Base-by-base conservation (phyloP, 1,284 basidiomycete genomes). In the Ceratobasidium sp. region DNA sequence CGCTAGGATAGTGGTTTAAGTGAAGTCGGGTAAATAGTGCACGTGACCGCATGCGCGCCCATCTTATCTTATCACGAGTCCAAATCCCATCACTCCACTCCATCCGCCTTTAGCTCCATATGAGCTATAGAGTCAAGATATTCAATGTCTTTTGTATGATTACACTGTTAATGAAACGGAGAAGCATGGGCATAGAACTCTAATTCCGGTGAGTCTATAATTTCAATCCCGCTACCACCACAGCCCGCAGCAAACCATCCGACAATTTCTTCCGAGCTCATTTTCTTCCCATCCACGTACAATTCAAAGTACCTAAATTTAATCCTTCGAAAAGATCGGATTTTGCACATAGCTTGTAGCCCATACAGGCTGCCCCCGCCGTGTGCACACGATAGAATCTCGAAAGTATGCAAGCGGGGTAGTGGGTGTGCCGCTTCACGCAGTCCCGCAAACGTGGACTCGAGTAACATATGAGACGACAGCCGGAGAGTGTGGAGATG, bases 401-500 rank as follows among this genome's bases (percentile, higher is more conserved):
- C 64, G 43, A 68, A 22, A n/a, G 64, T 54, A 53, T 68, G 49
- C 19, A 68, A 29, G 5, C 19, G 29, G 24, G 64, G 64, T 22
- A 68, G n/a, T 13, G 37, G 49, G 5, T 29, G 22, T 14, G 64
- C 27, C 11, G 27, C 34, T 22, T 68, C 64, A n/a, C 16, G 16
- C 48, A 68, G 24, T n/a, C 64, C 64, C 14, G n/a, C 49, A 41
- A 68, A 54, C 14, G 64, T 29, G 22, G 49, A 31, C 13, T 53
- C 51, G 7, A 22, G 8, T n/a, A 68, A 41, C 31, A 39, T 22
- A 4, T 68, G 64, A 39, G 13, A 19, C 16, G 16, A 54, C 9
- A 68, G n/a, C 19, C 48, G 27, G 19, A 68, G 29, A 24, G 29
- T 54, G 8, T 54, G 31, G 16, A 68, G 39, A 39, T 53, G 22